Percentiles rank a stretch among this genome's conserved stretches.
phyloP scores from a whole-genome alignment of 306 rosid species.

The Inga oerstediana region DNA sequence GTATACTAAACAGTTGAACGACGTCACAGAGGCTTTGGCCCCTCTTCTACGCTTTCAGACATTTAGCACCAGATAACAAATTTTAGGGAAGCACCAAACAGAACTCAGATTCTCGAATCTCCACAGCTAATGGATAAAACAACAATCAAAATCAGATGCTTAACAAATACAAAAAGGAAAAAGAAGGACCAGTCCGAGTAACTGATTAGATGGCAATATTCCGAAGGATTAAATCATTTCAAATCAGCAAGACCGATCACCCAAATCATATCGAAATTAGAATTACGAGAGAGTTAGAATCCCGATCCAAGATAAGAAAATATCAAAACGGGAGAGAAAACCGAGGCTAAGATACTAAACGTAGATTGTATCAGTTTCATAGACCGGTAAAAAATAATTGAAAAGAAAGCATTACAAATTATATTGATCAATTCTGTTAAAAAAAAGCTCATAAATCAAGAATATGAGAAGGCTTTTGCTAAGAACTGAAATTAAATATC shows the following conservation, averaged over 20 bases:
- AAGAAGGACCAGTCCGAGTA: not conserved
- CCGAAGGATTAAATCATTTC: not conserved
- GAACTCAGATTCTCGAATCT: not conserved
- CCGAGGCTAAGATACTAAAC: not conserved
- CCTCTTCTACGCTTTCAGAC: constrained; percentile 3
- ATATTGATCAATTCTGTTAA: not conserved
- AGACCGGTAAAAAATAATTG: not conserved
- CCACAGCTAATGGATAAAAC: not conserved
- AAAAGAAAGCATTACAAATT: not conserved
- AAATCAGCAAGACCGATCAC: not conserved
- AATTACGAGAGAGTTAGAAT: not conserved
- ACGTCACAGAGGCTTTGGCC: not conserved
- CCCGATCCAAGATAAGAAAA: constrained; percentile 24
- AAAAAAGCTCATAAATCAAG: not conserved
- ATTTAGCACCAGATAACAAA: not conserved
- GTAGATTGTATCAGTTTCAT: not conserved
- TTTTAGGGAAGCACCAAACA: not conserved
- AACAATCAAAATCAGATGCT: not conserved
- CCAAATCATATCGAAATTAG: not conserved
- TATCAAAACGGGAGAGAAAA: not conserved
- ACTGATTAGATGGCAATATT: not conserved
- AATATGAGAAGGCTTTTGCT: not conserved
- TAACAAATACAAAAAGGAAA: not conserved
- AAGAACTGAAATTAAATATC: not conserved
- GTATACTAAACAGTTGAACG: not conserved